Percentiles rank a stretch among this genome's conserved stretches.
Evolutionary conservation across 805 yeast species (phyloP).

Genomic region (Ogataea siamensis): DNA sequence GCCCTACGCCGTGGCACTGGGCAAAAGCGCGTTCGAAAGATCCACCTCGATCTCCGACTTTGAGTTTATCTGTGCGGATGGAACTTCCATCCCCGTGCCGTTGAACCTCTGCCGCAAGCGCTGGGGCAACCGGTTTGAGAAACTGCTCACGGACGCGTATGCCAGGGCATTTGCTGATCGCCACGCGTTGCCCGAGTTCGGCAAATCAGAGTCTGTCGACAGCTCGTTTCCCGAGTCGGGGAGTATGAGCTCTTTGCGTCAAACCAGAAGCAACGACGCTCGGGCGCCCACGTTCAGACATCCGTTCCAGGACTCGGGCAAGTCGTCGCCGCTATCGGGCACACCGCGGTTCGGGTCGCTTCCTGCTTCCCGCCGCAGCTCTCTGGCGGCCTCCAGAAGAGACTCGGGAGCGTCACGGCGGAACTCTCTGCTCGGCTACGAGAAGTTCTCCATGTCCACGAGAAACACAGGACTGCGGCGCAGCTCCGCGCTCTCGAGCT

Average conservation of each 20-base stretch:
- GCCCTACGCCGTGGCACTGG: constrained; percentile 73
- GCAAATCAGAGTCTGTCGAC: neutral
- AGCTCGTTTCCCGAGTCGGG: constrained; percentile 9
- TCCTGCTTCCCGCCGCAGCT: constrained; percentile 29
- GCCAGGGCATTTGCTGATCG: constrained; percentile 48
- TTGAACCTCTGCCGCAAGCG: constrained; percentile 59
- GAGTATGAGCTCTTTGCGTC: no score
- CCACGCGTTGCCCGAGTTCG: neutral
- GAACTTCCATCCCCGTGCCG: constrained; percentile 65
- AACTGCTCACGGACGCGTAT: constrained; percentile 60
- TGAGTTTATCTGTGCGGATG: constrained; percentile 68
- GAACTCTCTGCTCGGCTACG: constrained; percentile 5
- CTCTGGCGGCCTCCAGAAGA: constrained; percentile 1
- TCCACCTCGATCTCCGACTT: constrained; percentile 66
- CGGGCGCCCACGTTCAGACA: constrained; percentile 57
- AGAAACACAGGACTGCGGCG: constrained; percentile 22
- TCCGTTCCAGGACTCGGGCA: constrained; percentile 58
- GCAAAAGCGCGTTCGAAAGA: constrained; percentile 69
- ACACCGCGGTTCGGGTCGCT: constrained; percentile 19
- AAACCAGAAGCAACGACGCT: constrained; percentile 13
- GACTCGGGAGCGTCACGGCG: constrained; percentile 3
- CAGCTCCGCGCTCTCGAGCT: constrained; percentile 18
- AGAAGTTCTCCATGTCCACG: constrained; percentile 3
- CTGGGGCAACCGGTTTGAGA: constrained; percentile 75
- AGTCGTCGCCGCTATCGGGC: constrained; percentile 13